phyloP scores from a whole-genome alignment of 2,329 filamentous ascomycete species.

The Ophiostoma piceae region DNA sequence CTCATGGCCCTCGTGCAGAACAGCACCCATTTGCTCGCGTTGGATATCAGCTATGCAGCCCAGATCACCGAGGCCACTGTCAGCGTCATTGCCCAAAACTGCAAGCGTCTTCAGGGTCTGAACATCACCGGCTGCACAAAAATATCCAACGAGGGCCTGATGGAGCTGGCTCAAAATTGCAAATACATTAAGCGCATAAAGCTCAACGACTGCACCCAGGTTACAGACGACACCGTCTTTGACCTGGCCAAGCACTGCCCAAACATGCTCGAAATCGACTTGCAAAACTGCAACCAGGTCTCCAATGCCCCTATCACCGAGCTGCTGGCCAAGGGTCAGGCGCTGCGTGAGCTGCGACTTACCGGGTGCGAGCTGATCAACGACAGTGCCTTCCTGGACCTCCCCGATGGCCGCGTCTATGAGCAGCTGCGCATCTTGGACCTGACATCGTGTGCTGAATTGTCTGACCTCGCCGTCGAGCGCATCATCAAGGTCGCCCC shows the following conservation, averaged over 20 bases:
- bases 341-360: constrained; percentile 84
- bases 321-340: constrained; percentile 69
- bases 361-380: constrained; percentile 80
- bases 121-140: constrained; percentile 84
- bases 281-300: constrained; percentile 77
- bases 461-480: constrained; percentile 82
- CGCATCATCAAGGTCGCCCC: constrained; percentile 84
- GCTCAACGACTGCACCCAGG: constrained; percentile 83
- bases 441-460: constrained; percentile 76
- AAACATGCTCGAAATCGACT: constrained; percentile 92
- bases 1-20: constrained; percentile 72
- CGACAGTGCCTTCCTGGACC: constrained; percentile 77
- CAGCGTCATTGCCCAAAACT: constrained; percentile 71
- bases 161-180: constrained; percentile 74
- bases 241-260: constrained; percentile 84
- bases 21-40: constrained; percentile 74
- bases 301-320: constrained; percentile 78
- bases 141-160: constrained; percentile 81
- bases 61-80: constrained; percentile 81
- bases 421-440: constrained; percentile 91
- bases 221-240: constrained; percentile 74
- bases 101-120: constrained; percentile 78
- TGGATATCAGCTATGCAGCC: constrained; percentile 83
- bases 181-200: constrained; percentile 86
- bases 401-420: constrained; percentile 65